phyloP scores from a whole-genome alignment of 495 filamentous ascomycete genomes.

The Friedmanniomyces simplex region DNA sequence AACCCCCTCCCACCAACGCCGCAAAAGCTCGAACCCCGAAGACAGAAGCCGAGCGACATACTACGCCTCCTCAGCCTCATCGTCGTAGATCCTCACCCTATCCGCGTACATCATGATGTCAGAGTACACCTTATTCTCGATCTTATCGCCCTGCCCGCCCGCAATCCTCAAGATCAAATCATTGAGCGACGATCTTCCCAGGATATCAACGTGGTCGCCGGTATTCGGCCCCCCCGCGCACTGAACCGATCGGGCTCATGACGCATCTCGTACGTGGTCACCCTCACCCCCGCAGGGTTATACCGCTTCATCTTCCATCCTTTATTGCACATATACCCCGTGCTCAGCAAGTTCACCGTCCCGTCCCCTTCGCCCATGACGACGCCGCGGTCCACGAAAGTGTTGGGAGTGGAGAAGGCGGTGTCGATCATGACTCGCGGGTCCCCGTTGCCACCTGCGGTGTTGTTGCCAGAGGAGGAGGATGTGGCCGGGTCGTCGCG shows the following conservation, averaged over 20 bases:
- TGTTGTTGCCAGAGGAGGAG: constrained; percentile 25
- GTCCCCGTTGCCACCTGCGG: constrained; percentile 38
- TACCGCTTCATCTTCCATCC: constrained; percentile 91
- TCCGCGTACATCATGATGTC: constrained; percentile 72
- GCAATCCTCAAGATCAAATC: constrained; percentile 83
- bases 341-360: constrained; percentile 79
- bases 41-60: neutral
- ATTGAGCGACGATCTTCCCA: constrained; percentile 79
- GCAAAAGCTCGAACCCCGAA: neutral
- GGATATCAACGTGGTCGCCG: constrained; percentile 91
- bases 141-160: constrained; percentile 72
- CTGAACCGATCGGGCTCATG: constrained; percentile 91
- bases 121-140: constrained; percentile 66
- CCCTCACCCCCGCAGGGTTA: constrained; percentile 70
- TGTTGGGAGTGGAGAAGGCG: constrained; percentile 47
- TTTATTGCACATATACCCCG: constrained; percentile 91
- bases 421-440: constrained; percentile 75
- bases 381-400: constrained; percentile 68
- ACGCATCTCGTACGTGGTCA: constrained; percentile 88
- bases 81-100: constrained; percentile 65
- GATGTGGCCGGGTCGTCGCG: constrained; percentile 51
- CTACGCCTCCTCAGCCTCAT: constrained; percentile 29
- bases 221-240: constrained; percentile 91
- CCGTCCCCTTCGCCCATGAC: constrained; percentile 91
- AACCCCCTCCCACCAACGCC: too few relatives aligned